phyloP scores from a whole-genome alignment of 1,284 basidiomycete species.

The Trametes versicolor region DNA sequence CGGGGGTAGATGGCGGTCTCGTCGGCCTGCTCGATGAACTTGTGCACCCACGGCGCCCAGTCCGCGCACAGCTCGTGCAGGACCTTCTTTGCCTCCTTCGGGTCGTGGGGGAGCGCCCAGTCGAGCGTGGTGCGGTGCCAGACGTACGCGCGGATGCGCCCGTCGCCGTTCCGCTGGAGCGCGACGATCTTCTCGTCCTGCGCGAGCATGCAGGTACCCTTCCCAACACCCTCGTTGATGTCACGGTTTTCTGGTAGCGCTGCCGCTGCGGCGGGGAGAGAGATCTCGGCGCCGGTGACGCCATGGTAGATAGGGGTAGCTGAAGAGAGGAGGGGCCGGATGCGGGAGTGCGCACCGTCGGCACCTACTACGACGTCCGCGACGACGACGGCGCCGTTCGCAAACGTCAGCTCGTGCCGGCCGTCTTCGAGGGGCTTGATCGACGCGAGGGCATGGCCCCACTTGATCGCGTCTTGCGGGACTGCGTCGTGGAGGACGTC shows the following conservation, averaged over 20 bases:
- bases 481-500: slow-evolving; percentile 11
- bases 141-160: slow-evolving; percentile 27
- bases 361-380: slow-evolving; percentile 52
- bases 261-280: slow-evolving; percentile 10
- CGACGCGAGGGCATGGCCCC: slow-evolving; percentile 16
- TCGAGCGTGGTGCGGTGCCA: slow-evolving; percentile 14
- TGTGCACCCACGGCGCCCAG: slow-evolving; percentile 28
- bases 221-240: slow-evolving; percentile 14
- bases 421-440: slow-evolving; percentile 13
- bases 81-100: slow-evolving; percentile 16
- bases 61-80: slow-evolving; percentile 20
- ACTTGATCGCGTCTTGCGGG: slow-evolving; percentile 19
- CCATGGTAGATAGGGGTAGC: slow-evolving; percentile 16
- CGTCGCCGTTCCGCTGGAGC: slow-evolving; percentile 21
- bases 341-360: slow-evolving; percentile 55
- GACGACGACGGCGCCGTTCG: slow-evolving; percentile 17
- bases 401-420: slow-evolving; percentile 28
- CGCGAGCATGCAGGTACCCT: slow-evolving; percentile 6
- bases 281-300: slow-evolving; percentile 24
- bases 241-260: slow-evolving; percentile 15
- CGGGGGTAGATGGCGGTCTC: slow-evolving; percentile 24
- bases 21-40: slow-evolving; percentile 24
- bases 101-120: slow-evolving; percentile 13
- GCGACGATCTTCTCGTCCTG: slow-evolving; percentile 14
- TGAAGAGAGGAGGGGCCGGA: slow-evolving; percentile 44